These are phyloP conservation scores for Kandelia obovata DNA, from an alignment of 345 rosid species.

Conservation along the genomic window DNA sequence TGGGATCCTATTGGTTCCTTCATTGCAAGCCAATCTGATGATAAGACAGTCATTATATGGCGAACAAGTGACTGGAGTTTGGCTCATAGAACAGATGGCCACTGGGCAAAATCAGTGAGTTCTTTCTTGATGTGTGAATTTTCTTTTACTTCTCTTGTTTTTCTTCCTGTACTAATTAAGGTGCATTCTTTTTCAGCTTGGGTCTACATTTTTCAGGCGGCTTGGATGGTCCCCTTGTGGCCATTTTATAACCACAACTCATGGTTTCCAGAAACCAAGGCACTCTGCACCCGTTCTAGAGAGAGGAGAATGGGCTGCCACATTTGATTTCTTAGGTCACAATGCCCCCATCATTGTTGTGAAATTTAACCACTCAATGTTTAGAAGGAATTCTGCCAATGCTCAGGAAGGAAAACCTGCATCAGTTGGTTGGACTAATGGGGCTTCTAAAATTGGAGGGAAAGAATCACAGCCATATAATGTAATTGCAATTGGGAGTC, in stretches of 20 bases:
- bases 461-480: conserved; percentile 86
- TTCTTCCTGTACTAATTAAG: conserved; percentile 21
- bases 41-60: conserved; percentile 98
- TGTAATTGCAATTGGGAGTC: conserved; percentile 98
- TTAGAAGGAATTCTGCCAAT: conserved; percentile 47
- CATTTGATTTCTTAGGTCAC: conserved; percentile 96
- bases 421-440: conserved; percentile 81
- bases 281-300: conserved; percentile 99
- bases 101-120: conserved; percentile 97
- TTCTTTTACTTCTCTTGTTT: not conserved
- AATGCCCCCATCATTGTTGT: conserved; percentile 96
- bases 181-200: conserved; percentile 54
- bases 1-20: conserved; percentile 99
- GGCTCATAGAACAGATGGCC: conserved; percentile 92
- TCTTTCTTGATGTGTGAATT: not conserved
- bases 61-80: conserved; percentile 97
- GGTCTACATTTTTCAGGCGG: conserved; percentile 97
- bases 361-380: conserved; percentile 96
- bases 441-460: conserved; percentile 68
- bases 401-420: conserved; percentile 54
- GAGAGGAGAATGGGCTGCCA: conserved; percentile 98
- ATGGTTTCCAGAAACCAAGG: conserved; percentile 99
- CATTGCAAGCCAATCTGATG: conserved; percentile 98
- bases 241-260: conserved; percentile 94
- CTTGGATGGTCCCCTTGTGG: conserved; percentile 99